Conservation (phyloP, 345 rosid species). For the Eucalyptus viminalis region DNA sequence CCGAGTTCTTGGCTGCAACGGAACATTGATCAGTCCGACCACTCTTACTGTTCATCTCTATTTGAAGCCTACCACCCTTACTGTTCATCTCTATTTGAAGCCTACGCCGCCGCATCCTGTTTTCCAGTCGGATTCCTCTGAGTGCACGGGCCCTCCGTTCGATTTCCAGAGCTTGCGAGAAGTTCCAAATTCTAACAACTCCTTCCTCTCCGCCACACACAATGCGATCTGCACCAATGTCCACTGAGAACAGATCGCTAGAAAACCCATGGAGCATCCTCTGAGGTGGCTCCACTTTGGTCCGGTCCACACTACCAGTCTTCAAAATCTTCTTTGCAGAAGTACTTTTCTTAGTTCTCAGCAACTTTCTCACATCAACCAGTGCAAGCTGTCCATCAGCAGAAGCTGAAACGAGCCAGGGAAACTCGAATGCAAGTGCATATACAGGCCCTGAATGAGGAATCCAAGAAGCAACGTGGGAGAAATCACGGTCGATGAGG, state of each 20-base stretch:
- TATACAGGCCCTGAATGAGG: conserved; percentile 77
- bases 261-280: conserved; percentile 87
- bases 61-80: conserved; percentile 48
- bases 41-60: conserved; percentile 54
- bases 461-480: conserved; percentile 66
- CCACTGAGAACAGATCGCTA: conserved; percentile 61
- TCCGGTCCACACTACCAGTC: background rate
- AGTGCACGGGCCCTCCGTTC: conserved; percentile 51
- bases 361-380: conserved; percentile 69
- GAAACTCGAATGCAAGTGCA: conserved; percentile 87
- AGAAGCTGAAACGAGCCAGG: conserved; percentile 96
- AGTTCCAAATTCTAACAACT: conserved; percentile 78
- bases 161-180: conserved; percentile 67
- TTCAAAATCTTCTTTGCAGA: conserved; percentile 20
- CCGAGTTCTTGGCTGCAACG: conserved; percentile 66
- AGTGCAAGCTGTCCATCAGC: conserved; percentile 75
- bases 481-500: background rate
- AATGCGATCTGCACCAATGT: conserved; percentile 75
- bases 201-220: conserved; percentile 93
- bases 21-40: conserved; percentile 48
- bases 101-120: conserved; percentile 65
- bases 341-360: conserved; percentile 24
- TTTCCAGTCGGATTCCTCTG: conserved; percentile 67
- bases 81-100: conserved; percentile 58
- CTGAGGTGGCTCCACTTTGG: conserved; percentile 67